Evolutionary conservation across 768 basidiomycete species (phyloP), one percentile per base, ranked within the genome.

Genomic region (Boletus sensibilis): DNA sequence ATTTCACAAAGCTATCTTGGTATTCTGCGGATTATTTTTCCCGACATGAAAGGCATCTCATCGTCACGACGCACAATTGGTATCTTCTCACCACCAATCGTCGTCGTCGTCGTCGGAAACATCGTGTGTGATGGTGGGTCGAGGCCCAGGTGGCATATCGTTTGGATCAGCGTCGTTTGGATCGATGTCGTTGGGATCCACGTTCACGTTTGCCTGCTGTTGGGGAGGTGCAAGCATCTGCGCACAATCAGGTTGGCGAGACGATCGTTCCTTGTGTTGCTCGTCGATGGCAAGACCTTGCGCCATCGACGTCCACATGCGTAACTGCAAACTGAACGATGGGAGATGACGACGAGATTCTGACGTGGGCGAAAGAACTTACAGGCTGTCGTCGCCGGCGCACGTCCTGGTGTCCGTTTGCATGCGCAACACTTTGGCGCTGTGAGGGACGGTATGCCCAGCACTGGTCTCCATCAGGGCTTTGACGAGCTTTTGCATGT

Each of bases 331-430:
- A 25, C 80, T 82, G 53, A 18, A 31, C 16, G 21, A 38, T 16
- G 48, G 27, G 46, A 6, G 50, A 49, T 47, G 42, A 25, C 48
- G 41, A 51, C 13, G 40, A 16, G 31, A 56, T 29, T 29, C n/a
- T n/a, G n/a, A n/a, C n/a, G n/a, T n/a, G n/a, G n/a, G 14, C 1
- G 18, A 16, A 9, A 16, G 11, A 11, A 60, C 80, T 65, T 60
- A 82, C 82, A 72, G 71, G 34, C 79, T 78, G 62, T 83, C 82
- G 48, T 82, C 80, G 0, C 81, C 82, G 10, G 81, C 80, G 65
- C 80, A 82, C 60, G 75, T 75, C 10, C 69, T 72, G 23, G 64
- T 69, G 33, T 74, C 67, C 0, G 68, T 64, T 20, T 70, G 61
- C 59, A 77, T 53, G 23, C 58, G 64, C 42, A 82, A 50, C 8